These are phyloP conservation scores for Metschnikowia peoriensis DNA, from an alignment of 805 yeast species.

Conservation along the genomic window DNA sequence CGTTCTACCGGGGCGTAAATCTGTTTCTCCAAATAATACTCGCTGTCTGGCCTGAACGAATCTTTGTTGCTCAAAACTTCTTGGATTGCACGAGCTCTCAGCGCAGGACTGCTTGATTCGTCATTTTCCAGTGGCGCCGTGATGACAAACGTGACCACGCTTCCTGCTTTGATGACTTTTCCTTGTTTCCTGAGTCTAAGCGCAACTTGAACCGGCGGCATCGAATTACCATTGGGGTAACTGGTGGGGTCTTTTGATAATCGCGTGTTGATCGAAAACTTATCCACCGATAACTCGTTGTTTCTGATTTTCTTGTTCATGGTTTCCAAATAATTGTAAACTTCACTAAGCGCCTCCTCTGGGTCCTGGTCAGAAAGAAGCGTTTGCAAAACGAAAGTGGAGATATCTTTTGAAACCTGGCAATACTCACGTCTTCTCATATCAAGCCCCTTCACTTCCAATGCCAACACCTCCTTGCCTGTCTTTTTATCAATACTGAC, in stretches of 20 bases:
- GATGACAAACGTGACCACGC: slow-evolving; percentile 84
- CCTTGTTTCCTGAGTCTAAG: slow-evolving; percentile 77
- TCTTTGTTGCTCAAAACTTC: slow-evolving; percentile 60
- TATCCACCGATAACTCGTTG: slow-evolving; percentile 62
- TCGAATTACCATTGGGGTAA: slow-evolving; percentile 75
- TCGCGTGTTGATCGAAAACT: slow-evolving; percentile 79
- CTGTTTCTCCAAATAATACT: slow-evolving; percentile 83
- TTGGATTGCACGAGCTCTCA: slow-evolving; percentile 77
- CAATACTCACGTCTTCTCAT: slow-evolving; percentile 96
- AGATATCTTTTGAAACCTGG: slow-evolving; percentile 85
- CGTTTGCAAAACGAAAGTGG: slow-evolving; percentile 69
- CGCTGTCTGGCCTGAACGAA: slow-evolving; percentile 65
- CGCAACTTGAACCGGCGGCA: slow-evolving; percentile 90
- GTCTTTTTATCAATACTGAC: slow-evolving; percentile 51
- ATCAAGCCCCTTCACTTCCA: slow-evolving; percentile 96
- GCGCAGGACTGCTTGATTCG: slow-evolving; percentile 47
- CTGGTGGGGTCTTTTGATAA: slow-evolving; percentile 84
- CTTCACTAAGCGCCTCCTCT: slow-evolving; percentile 68
- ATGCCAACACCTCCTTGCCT: slow-evolving; percentile 46
- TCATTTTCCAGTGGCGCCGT: slow-evolving; percentile 42
- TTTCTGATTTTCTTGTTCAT: slow-evolving; percentile 55
- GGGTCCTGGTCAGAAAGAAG: slow-evolving; percentile 72
- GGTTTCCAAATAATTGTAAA: slow-evolving; percentile 68
- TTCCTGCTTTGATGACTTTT: slow-evolving; percentile 82
- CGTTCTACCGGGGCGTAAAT: slow-evolving; percentile 89